Conservation (phyloP, 192 early-diverging fungal species). For the Linnemannia exigua region DNA sequence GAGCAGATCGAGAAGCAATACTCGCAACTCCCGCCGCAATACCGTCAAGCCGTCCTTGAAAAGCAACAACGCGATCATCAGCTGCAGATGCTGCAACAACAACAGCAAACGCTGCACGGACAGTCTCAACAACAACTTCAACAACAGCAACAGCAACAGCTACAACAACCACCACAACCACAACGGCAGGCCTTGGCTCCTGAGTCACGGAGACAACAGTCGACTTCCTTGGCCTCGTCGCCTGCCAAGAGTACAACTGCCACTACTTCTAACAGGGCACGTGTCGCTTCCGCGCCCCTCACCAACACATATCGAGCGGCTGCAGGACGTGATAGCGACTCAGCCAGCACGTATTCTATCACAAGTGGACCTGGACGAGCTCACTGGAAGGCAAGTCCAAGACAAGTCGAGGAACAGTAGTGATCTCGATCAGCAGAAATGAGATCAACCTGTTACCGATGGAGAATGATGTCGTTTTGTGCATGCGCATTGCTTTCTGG, state of each 20-base stretch:
- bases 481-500: background rate
- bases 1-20: constrained; percentile 36
- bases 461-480: background rate
- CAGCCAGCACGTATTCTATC: constrained; percentile 22
- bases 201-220: constrained; percentile 7
- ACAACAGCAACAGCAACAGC: constrained; percentile 13
- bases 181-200: constrained; percentile 6
- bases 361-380: constrained; percentile 28
- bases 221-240: constrained; percentile 20
- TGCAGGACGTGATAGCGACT: constrained; percentile 27
- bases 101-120: constrained; percentile 19
- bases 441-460: background rate
- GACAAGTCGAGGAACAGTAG: background rate
- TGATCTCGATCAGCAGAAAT: background rate
- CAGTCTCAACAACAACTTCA: constrained; percentile 21
- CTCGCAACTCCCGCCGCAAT: constrained; percentile 50
- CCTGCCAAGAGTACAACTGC: background rate
- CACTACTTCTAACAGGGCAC: constrained; percentile 10
- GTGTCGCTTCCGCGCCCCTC: constrained; percentile 31
- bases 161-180: background rate
- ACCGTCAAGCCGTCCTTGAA: constrained; percentile 47
- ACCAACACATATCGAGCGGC: constrained; percentile 12
- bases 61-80: constrained; percentile 37
- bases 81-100: constrained; percentile 17
- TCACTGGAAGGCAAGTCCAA: constrained; percentile 38